Percentiles rank a stretch among this genome's conserved stretches.
phyloP scores from a whole-genome alignment of 441 rosid species.

The Kokia cookei region DNA sequence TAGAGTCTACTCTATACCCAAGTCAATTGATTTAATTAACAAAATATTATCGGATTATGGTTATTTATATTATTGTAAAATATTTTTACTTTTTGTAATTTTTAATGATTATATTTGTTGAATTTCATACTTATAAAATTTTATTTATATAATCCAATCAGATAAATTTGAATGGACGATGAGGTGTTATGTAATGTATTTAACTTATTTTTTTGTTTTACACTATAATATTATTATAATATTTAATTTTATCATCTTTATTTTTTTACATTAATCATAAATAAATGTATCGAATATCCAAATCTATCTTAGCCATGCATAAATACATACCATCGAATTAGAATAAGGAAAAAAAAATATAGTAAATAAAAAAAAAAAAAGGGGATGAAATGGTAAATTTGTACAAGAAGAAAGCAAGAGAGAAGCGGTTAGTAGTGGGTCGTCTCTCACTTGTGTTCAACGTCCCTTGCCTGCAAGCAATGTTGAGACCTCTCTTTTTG shows the following conservation, averaged over 20 bases:
- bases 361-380: background rate
- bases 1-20: background rate
- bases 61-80: background rate
- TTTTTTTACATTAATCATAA: too few species aligned
- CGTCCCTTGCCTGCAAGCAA: conserved; percentile 46
- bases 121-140: too few species aligned
- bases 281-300: too few species aligned
- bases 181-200: too few species aligned
- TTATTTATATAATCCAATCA: too few species aligned
- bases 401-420: background rate
- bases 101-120: background rate
- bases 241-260: too few species aligned
- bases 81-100: background rate
- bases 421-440: conserved; percentile 30
- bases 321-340: too few species aligned
- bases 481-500: conserved; percentile 7
- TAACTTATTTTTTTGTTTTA: too few species aligned
- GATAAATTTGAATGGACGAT: too few species aligned
- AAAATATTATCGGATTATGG: background rate
- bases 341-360: too few species aligned
- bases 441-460: conserved; percentile 34
- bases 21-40: background rate
- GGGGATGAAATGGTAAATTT: conserved; percentile 25
- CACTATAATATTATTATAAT: too few species aligned
- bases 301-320: too few species aligned